phyloP scores from a whole-genome alignment of 257 asterid genomes.

The Petunia secreta region DNA sequence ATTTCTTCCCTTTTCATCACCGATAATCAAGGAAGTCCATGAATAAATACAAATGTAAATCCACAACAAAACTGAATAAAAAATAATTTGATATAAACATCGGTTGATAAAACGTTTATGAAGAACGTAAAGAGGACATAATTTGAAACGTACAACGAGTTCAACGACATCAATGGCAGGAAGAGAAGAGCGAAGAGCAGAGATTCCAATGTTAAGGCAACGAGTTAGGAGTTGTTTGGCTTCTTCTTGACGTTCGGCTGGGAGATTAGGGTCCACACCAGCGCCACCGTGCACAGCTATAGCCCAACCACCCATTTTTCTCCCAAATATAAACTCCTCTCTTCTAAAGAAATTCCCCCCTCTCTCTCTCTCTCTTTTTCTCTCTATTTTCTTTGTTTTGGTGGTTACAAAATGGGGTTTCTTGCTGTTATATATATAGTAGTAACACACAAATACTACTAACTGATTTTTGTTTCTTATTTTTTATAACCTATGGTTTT shows the following conservation, averaged over 20 bases:
- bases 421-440: background rate
- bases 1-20: background rate
- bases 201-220: slow-evolving; percentile 77
- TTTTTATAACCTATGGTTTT: background rate
- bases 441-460: background rate
- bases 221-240: slow-evolving; percentile 88
- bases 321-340: background rate
- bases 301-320: slow-evolving; percentile 92
- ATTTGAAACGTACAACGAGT: slow-evolving; percentile 60
- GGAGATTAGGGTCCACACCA: slow-evolving; percentile 97
- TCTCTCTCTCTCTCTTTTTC: slow-evolving; percentile 15
- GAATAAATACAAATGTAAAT: background rate
- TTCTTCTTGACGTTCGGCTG: slow-evolving; percentile 71
- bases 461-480: background rate
- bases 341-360: background rate
- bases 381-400: background rate
- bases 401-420: background rate
- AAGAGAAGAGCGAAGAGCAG: slow-evolving; percentile 74
- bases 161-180: slow-evolving; percentile 93
- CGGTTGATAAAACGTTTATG: too few relatives aligned
- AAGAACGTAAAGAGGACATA: too few relatives aligned
- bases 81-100: too few relatives aligned
- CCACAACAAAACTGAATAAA: background rate
- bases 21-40: too few relatives aligned
- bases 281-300: slow-evolving; percentile 99